These are phyloP conservation scores for Benincasa hispida DNA, from an alignment of 306 rosid genomes.

Conservation along the genomic window DNA sequence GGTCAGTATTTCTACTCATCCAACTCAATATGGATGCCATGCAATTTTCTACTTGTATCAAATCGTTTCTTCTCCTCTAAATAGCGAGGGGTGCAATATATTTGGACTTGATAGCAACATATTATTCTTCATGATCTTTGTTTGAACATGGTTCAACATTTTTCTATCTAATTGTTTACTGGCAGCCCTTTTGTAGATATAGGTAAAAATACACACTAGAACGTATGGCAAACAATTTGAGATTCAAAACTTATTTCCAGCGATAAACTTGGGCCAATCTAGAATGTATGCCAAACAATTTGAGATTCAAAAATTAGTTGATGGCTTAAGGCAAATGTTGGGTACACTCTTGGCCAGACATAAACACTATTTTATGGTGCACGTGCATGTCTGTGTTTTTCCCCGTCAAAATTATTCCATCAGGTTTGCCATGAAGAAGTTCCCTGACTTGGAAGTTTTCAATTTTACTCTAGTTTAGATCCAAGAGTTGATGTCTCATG, in stretches of 20 bases:
- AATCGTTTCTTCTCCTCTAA: conserved; percentile 1
- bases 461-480: background rate
- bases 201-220: background rate
- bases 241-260: too few species aligned
- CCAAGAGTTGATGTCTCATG: background rate
- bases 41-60: conserved; percentile 5
- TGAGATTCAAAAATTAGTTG: background rate
- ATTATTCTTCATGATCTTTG: background rate
- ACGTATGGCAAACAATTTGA: too few species aligned
- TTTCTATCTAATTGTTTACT: conserved; percentile 4
- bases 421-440: background rate
- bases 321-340: background rate
- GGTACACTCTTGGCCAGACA: background rate
- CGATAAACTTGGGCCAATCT: background rate
- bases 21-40: conserved; percentile 4
- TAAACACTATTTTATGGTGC: background rate
- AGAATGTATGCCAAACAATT: background rate
- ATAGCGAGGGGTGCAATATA: background rate
- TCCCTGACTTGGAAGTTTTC: background rate
- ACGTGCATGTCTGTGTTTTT: background rate
- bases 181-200: background rate
- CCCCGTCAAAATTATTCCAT: background rate
- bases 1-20: conserved; percentile 32
- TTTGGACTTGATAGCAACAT: background rate
- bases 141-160: background rate